Evolutionary conservation across 2,329 filamentous ascomycete species (phyloP), one percentile per base, ranked within the genome.

Genomic region (Ilyonectria robusta): DNA sequence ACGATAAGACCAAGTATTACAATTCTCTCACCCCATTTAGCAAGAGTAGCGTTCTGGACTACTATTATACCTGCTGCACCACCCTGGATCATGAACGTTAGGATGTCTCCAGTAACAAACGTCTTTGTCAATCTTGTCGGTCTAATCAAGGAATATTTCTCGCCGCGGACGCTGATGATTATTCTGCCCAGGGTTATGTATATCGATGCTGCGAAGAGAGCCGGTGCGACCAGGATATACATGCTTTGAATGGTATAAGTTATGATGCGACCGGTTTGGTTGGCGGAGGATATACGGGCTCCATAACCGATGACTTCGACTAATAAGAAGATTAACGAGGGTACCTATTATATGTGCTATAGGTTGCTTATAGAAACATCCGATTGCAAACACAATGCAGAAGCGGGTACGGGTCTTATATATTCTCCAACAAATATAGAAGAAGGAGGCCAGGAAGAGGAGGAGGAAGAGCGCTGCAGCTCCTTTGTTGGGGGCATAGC

Each of bases 311-410:
- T 19, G 5, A 60, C n/a, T 31, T 60, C 58, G 4, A 26, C 58
- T 51, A 17, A n/a, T 1, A 7, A 11, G 2, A 6, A n/a, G 4
- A 35, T 60, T 42, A 60, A 47, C 35, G 1, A 17, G 23, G 17
- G 6, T 13, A n/a, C 9, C 9, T 4, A 23, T 23, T 23, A 4
- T 4, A 23, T 23, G 4, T 23, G 23, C 23, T 4, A 23, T 23
- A 23, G 23, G 23, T 23, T 4, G 23, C 4, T 19, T 37, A 59
- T 46, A 50, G 1, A 50, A 35, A 15, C 57, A 59, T 29, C 57
- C 57, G 8, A 59, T 15, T 15, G 57, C 57, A 42, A 59, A 59
- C 1, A 29, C 57, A 33, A 59, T 59, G 33, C 57, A 59, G n/a
- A 40, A 59, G 2, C 10, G 9, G 11, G 57, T 46, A 3, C 33